Conservation (phyloP, 805 yeast genomes). For the Sugiyamaella lignohabitans region DNA sequence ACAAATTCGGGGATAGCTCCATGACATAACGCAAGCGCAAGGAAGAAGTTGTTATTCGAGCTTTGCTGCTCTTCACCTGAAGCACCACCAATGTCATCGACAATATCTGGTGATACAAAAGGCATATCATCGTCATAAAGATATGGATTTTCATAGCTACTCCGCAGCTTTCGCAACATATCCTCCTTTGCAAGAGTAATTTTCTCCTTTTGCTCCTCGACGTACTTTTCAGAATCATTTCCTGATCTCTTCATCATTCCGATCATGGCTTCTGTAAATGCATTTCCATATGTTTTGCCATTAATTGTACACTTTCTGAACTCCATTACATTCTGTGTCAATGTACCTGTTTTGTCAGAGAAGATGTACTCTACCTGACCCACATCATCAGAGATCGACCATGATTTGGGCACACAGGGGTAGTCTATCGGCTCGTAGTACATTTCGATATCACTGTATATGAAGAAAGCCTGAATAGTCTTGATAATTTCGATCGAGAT, state of each 20-base stretch:
- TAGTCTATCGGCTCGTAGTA: slow-evolving; percentile 63
- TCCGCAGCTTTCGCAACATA: slow-evolving; percentile 44
- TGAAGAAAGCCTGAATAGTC: slow-evolving; percentile 69
- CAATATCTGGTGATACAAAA: slow-evolving; percentile 54
- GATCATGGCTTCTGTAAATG: slow-evolving; percentile 72
- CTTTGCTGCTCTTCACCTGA: slow-evolving; percentile 38
- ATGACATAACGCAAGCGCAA: slow-evolving; percentile 65
- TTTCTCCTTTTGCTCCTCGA: slow-evolving; percentile 35
- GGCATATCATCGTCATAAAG: slow-evolving; percentile 45
- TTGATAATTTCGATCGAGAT: slow-evolving; percentile 75
- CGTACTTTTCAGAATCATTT: slow-evolving; percentile 42
- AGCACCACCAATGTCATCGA: slow-evolving; percentile 43
- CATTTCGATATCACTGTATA: slow-evolving; percentile 62
- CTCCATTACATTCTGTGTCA: slow-evolving; percentile 80
- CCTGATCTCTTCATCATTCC: slow-evolving; percentile 65
- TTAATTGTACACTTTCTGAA: slow-evolving; percentile 69
- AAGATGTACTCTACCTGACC: slow-evolving; percentile 80
- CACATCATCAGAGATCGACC: slow-evolving; percentile 78
- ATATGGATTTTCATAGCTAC: slow-evolving; percentile 40
- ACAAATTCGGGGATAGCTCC: slow-evolving; percentile 59
- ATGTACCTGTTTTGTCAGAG: slow-evolving; percentile 79
- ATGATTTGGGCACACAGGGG: slow-evolving; percentile 74
- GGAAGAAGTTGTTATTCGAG: slow-evolving; percentile 53
- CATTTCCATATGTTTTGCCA: slow-evolving; percentile 62
- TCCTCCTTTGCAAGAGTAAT: slow-evolving; percentile 39